phyloP scores from a whole-genome alignment of 2,329 filamentous ascomycete species.

The Scedosporium dehoogii region DNA sequence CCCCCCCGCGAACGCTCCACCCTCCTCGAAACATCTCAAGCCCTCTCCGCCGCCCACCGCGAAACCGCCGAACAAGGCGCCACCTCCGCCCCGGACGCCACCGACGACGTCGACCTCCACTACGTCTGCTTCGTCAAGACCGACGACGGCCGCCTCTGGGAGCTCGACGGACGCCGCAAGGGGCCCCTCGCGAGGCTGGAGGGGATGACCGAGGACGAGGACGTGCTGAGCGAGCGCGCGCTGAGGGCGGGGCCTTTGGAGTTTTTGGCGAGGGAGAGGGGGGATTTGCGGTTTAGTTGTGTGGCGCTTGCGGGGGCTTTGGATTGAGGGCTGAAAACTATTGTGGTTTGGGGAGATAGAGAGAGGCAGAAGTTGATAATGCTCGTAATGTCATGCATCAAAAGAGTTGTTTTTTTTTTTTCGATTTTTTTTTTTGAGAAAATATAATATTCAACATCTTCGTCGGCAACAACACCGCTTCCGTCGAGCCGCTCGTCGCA shows the following conservation, averaged over 20 bases:
- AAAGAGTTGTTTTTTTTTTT: too few species aligned
- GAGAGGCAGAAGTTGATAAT: too few species aligned
- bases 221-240: conserved; percentile 66
- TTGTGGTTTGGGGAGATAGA: background rate
- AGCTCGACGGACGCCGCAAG: conserved; percentile 49
- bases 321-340: conserved; percentile 23
- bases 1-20: conserved; percentile 55
- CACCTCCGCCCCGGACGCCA: conserved; percentile 65
- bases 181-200: conserved; percentile 46
- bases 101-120: conserved; percentile 83
- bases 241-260: conserved; percentile 56
- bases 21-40: conserved; percentile 66
- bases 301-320: conserved; percentile 43
- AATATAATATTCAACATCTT: too few species aligned
- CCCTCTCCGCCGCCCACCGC: conserved; percentile 69
- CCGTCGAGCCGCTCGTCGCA: background rate
- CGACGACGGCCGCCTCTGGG: conserved; percentile 51
- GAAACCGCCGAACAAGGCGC: conserved; percentile 69
- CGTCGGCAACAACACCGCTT: background rate
- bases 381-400: too few species aligned
- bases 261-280: conserved; percentile 46
- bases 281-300: conserved; percentile 48
- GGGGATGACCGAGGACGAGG: conserved; percentile 46
- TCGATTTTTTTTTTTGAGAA: too few species aligned
- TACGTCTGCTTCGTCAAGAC: conserved; percentile 90